Base-by-base conservation (phyloP, 2,329 filamentous ascomycete species). In the Ophiostoma novo-ulmi region DNA sequence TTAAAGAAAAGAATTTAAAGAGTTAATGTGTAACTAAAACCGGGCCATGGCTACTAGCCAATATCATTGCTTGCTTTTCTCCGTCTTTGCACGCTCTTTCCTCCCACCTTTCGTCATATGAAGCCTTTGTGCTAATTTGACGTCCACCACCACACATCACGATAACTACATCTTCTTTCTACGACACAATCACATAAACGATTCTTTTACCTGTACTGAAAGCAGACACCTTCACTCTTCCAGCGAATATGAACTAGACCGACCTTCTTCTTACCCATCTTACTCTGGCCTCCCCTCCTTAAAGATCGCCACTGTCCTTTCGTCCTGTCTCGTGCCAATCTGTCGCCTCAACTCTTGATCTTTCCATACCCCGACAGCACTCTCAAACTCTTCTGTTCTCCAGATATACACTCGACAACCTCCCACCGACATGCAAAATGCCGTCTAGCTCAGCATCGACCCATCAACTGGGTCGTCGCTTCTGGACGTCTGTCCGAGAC, bases 401-500 rank as follows among this genome's bases (percentile, higher is more conserved):
- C 11, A n/a, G 14, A 8, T 31, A 5, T 8, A 14, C 8, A n/a
- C 39, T n/a, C 31, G 3, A 2, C 66, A 13, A 39, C 31, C 17
- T 6, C 63, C n/a, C 65, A 36, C 35, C 22, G 72, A 68, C 39
- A 74, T 74, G 73, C 73, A 68, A 75, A 73, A 80, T 80, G 78
- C 74, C 77, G 72, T 76, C 77, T 76, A 79, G 77, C 73, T 74
- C 76, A 52, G 73, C 77, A 55, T 76, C 75, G 74, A 77, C 77
- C 76, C 78, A 74, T 73, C 73, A 78, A 74, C 76, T 79, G 75
- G 78, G 78, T 74, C 78, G 78, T 71, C 77, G 76, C 67, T 71
- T 79, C 70, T 78, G 77, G 78, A 71, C 76, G 36, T 77, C 77
- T 6, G 74, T 78, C 70, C 77, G 77, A 52, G 76, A 77, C 71